Conservation (phyloP, 352 stramenopile species). For the Phytophthora sojae region DNA sequence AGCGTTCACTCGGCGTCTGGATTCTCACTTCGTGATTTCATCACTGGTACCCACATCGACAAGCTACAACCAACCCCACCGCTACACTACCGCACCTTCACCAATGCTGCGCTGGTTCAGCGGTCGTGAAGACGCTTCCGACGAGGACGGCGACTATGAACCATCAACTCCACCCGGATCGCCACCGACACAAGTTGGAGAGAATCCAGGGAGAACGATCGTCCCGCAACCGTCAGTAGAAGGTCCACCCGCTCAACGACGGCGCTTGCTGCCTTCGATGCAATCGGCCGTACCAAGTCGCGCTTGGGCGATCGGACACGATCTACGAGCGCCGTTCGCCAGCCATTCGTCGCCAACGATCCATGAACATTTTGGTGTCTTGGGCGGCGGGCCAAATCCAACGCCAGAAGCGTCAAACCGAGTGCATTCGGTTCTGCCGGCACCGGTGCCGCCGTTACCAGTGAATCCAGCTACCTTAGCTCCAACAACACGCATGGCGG, state of each 20-base stretch:
- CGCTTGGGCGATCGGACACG: too few relatives aligned
- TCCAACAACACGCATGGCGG: too few relatives aligned
- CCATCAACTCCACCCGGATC: slow-evolving; percentile 1
- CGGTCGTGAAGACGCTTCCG: background rate
- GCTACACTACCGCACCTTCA: background rate
- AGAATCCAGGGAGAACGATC: background rate
- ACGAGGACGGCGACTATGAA: background rate
- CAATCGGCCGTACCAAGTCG: background rate
- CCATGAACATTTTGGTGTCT: background rate
- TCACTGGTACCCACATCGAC: background rate
- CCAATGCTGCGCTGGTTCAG: slow-evolving; percentile 3
- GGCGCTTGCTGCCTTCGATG: background rate
- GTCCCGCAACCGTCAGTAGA: background rate
- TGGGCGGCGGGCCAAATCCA: too few relatives aligned
- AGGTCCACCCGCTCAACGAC: background rate
- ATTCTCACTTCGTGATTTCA: slow-evolving; percentile 10
- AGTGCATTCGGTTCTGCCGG: too few relatives aligned
- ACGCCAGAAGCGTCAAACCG: too few relatives aligned
- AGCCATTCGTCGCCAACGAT: background rate
- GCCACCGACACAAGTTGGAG: background rate
- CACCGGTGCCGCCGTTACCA: too few relatives aligned
- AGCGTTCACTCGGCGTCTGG: background rate
- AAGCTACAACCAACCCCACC: background rate
- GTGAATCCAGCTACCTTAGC: too few relatives aligned
- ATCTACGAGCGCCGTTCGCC: background rate